Base-by-base conservation (phyloP, 257 asterid species). In the Cinchona pubescens region DNA sequence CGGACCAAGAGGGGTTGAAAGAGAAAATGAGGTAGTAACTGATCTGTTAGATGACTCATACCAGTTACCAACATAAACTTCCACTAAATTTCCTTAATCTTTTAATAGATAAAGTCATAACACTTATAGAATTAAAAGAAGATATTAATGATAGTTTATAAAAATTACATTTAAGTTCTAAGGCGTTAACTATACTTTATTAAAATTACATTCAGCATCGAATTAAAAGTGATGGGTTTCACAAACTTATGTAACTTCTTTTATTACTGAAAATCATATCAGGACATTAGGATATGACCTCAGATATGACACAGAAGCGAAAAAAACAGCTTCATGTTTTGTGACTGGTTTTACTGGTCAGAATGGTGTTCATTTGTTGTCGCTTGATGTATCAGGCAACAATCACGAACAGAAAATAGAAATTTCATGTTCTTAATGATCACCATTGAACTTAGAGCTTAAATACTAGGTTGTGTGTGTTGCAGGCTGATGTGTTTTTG, bases 401-500 rank as follows among this genome's bases (percentile, higher is more conserved):
- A 58, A 32, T n/a, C n/a, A n/a, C 43, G 19, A 70, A 70, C 7
- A 43, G 45, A 1, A 14, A 21, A 32, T 4, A 0, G n/a, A n/a
- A 51, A 21, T 43, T 29, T 55, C 25, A 10, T 19, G 6, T 19
- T 51, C 21, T 35, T 2, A 18, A 15, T 0, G 7, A 48, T 49
- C 58, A 32, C 30, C 10, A 4, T 18, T 30, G 34, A 7, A 40
- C 21, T 1, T 15, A 42, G 42, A 40, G n/a, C 68, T 59, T 11
- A 38, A 43, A 42, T 27, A 6, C 6, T 42, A 21, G 51, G 16
- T n/a, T 48, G 53, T 48, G 58, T 60, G 45, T 70, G 62, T 65
- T 84, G 90, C 91, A 92, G 96, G 97, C 92, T 63, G 96, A 92
- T 76, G 92, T 90, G 67, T 90, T 92, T 82, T 84, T 92, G 88